Evolutionary conservation across 2,329 filamentous ascomycete genomes (phyloP), one percentile per base, ranked within the genome.

Genomic region (Sarocladium brachiariae): DNA sequence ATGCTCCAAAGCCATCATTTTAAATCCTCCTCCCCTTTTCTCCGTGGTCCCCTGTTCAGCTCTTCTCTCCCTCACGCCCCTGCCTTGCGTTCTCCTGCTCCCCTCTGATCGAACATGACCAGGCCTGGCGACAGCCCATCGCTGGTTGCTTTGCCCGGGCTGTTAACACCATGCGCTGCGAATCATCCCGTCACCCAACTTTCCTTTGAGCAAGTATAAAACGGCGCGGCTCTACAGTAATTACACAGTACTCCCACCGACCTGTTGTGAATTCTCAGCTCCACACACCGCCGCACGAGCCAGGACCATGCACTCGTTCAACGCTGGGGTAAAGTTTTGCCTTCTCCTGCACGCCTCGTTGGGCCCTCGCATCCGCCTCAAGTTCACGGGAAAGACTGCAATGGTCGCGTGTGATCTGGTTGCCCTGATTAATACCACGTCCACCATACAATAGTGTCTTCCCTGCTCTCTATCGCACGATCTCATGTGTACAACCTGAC

Each of bases 91-190:
- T 39, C 7, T 10, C 16, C 16, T 19, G 37, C 39, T 43, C 39
- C n/a, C n/a, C 18, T 16, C 35, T 19, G n/a, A 13, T 16, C 18
- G 16, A 19, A 16, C 39, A 43, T n/a, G n/a, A n/a, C n/a, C n/a
- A n/a, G n/a, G n/a, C n/a, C n/a, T n/a, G n/a, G n/a, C n/a, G n/a
- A n/a, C n/a, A n/a, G n/a, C n/a, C n/a, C n/a, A n/a, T n/a, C n/a
- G n/a, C n/a, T n/a, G n/a, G n/a, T n/a, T n/a, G n/a, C 39, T 43
- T 19, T n/a, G 14, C 23, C 21, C 27, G 43, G 27, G 43, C 43
- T 47, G 43, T 47, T 47, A 3, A 31, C 43, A n/a, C n/a, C n/a
- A n/a, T 47, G 43, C 43, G 43, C 43, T 47, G 43, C 19, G 43
- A 47, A 24, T 25, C 18, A 31, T 11, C 14, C 33, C 16, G 43